Evolutionary conservation across 2,329 filamentous ascomycete species (phyloP), one percentile per base, ranked within the genome.

Genomic region (Nothomitra cinnamomea): DNA sequence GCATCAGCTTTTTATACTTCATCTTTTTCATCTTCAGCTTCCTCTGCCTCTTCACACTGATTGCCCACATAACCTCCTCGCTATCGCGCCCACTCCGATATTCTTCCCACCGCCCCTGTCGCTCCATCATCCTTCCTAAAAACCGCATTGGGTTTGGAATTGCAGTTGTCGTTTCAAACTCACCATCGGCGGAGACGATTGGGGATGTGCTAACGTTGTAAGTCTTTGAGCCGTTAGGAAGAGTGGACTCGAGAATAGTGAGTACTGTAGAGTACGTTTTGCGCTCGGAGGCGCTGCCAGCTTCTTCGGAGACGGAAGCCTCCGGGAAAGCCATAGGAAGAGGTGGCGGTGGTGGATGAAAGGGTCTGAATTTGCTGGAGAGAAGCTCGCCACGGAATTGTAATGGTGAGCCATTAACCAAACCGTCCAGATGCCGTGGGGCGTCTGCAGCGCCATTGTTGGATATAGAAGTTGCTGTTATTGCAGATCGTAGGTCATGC

Each of bases 1-100:
- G 86, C 85, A 95, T 88, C 61, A 96, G 75, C 80, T 98, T 98
- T 88, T 95, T 96, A 71, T 95, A 95, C 82, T 98, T 98, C 79
- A 96, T 90, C 80, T 96, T 98, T 85, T 98, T 98, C 89, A 98
- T 98, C 80, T 88, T 95, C 64, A 95, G 72, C 73, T 92, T 94
- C 65, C 88, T 77, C 70, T 94, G 87, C 68, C 92, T 78, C 75
- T 83, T 88, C 61, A 95, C 90, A 65, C 87, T 94, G 65, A 98
- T 87, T 58, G 87, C 79, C 57, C 82, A 71, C 83, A 95, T 89
- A 56, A 67, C 63, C 13, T 50, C 41, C 8, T 19, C 41, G 13
- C 17, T 10, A 40, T 42, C 38, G 15, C 57, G 63, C 61, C 62
- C 55, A 53, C 69, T 69, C 57, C 73, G 70, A 52, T 71, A 69